Evolutionary conservation across 768 basidiomycete genomes (phyloP).

Genomic region (Podaxis pistillaris): DNA sequence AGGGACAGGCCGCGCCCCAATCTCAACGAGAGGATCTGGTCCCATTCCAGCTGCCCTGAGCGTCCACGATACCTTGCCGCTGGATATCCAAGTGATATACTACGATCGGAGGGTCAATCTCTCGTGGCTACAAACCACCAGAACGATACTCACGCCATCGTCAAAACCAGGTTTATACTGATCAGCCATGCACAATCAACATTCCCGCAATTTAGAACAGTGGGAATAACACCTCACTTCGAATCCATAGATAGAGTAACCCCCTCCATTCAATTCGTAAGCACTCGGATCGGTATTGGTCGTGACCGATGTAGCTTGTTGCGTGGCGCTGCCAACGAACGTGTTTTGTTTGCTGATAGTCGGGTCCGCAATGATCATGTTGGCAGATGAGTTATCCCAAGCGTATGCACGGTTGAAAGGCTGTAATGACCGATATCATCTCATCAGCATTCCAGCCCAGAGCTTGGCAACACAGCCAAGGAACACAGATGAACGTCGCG

Average conservation of each 20-base stretch:
- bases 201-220: background rate
- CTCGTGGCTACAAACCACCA: background rate
- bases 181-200: background rate
- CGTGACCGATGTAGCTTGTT: conserved; percentile 79
- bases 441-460: too few species aligned
- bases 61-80: conserved; percentile 72
- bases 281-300: conserved; percentile 65
- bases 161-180: conserved; percentile 60
- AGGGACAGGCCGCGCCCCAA: conserved; percentile 67
- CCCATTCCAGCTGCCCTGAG: conserved; percentile 66
- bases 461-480: background rate
- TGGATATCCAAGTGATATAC: conserved; percentile 87
- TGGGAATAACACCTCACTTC: conserved; percentile 41
- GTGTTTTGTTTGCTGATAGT: conserved; percentile 56
- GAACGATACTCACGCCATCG: conserved; percentile 44
- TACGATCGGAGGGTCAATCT: conserved; percentile 22
- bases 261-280: conserved; percentile 58
- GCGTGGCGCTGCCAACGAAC: conserved; percentile 66
- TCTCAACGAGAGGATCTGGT: conserved; percentile 55
- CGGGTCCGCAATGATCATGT: conserved; percentile 56
- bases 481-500: conserved; percentile 15
- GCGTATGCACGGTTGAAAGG: conserved; percentile 76
- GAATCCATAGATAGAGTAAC: conserved; percentile 79
- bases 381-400: conserved; percentile 62
- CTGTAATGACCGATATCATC: conserved; percentile 26